Conservation (phyloP, 495 filamentous ascomycete genomes). For the Pyronema omphalodes region DNA sequence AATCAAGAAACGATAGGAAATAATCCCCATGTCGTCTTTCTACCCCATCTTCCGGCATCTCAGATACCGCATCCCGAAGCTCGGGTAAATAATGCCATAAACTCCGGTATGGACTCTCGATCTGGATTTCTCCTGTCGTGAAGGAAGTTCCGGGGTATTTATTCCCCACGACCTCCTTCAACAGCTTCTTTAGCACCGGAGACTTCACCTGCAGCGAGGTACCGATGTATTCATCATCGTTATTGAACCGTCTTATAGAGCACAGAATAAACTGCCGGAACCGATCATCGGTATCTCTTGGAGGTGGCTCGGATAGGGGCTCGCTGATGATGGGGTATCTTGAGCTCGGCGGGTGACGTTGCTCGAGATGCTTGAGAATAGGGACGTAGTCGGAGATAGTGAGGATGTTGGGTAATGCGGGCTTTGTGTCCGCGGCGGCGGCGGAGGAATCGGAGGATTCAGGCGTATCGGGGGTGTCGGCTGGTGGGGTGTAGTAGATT, state of each 20-base stretch:
- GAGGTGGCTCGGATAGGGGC: constrained; percentile 4
- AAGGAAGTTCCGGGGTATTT: constrained; percentile 13
- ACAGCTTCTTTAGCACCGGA: constrained; percentile 4
- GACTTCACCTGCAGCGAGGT: constrained; percentile 8
- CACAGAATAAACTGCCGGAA: constrained; percentile 12
- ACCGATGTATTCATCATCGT: neutral
- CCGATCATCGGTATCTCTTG: constrained; percentile 7
- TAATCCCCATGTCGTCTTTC: constrained; percentile 8
- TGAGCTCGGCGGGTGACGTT: constrained; percentile 3
- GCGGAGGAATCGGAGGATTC: too few species aligned
- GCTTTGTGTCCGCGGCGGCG: neutral
- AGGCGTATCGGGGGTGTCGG: too few species aligned
- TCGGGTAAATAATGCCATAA: constrained; percentile 13
- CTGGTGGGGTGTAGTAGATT: too few species aligned
- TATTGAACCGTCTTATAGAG: constrained; percentile 4
- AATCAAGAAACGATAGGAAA: constrained; percentile 4
- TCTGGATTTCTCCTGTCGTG: neutral
- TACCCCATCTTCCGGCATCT: neutral
- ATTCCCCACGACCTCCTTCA: constrained; percentile 8
- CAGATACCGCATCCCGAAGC: constrained; percentile 4
- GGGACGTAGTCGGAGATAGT: neutral
- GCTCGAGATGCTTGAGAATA: constrained; percentile 11
- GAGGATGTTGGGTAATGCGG: neutral
- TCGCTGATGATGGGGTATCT: constrained; percentile 3
- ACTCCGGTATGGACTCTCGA: constrained; percentile 5